Evolutionary conservation across 805 yeast species (phyloP).

Genomic region (Barnettozyma populi): DNA sequence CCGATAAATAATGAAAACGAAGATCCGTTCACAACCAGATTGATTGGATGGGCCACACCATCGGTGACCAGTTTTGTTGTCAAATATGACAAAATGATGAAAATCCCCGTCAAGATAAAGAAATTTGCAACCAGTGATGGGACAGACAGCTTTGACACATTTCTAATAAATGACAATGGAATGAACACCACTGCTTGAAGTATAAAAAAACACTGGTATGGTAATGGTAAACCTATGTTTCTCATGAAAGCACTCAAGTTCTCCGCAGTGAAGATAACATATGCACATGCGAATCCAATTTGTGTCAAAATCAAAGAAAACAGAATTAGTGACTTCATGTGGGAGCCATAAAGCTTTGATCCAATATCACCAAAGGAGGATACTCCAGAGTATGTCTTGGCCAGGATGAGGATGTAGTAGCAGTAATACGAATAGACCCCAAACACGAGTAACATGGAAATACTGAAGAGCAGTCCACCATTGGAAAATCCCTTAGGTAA

Average conservation of each 20-base stretch:
- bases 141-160: constrained; percentile 67
- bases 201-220: constrained; percentile 38
- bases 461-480: constrained; percentile 65
- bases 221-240: constrained; percentile 43
- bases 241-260: constrained; percentile 58
- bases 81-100: constrained; percentile 57
- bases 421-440: constrained; percentile 76
- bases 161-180: constrained; percentile 69
- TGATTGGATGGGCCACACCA: constrained; percentile 46
- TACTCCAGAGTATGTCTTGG: constrained; percentile 56
- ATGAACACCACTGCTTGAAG: constrained; percentile 53
- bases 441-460: constrained; percentile 46
- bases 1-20: constrained; percentile 73
- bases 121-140: constrained; percentile 69
- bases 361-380: constrained; percentile 82
- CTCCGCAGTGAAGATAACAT: constrained; percentile 72
- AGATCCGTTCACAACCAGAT: constrained; percentile 44
- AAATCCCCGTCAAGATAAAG: constrained; percentile 60
- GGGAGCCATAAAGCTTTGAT: constrained; percentile 50
- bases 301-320: constrained; percentile 65
- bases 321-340: constrained; percentile 60
- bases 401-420: constrained; percentile 54
- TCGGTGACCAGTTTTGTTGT: constrained; percentile 37
- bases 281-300: constrained; percentile 76
- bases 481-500: constrained; percentile 65